Base-by-base conservation (phyloP, 352 stramenopile species). In the Saprolegnia diclina region DNA sequence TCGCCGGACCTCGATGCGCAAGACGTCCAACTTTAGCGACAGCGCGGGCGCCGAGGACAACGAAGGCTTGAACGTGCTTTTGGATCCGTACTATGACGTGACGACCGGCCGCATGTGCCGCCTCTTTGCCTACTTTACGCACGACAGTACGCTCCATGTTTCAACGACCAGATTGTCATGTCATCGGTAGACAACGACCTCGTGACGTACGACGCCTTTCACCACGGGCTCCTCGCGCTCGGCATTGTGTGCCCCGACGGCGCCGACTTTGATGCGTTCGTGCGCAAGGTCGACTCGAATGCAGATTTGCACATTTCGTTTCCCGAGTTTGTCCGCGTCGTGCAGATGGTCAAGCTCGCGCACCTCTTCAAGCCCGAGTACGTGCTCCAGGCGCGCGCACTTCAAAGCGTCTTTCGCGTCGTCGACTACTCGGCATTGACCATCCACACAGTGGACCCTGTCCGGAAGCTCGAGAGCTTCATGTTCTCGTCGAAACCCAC, bases 321-420 rank as follows among this genome's bases (percentile, higher is more conserved):
- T 71, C 76, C 88, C 22, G 86, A 95, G 62, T 95, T 95, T 73
- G 73, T 90, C 56, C 83, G 87, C 42, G 85, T 82, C n/a, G 87
- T 95, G 26, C 88, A 94, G 50, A 86, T 91, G 71, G 89, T 95
- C 68, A 95, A 95, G 71, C 65, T 94, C 50, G 86, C 86, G 18
- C 85, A 94, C 46, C 78, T 95, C 61, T 92, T 94, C 63, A 87
- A 77, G 48, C 76, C 78, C 6, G 75, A 80, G n/a, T 87, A 64
- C 40, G 7, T 22, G 11, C 19, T 40, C 18, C 44, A 73, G 35
- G 42, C 71, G 38, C 53, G 73, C 44, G 45, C 76, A 3, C 42
- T 48, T 4, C 46, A 61, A 40, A 56, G 89, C 7, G 81, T 66
- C 24, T 14, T 66, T 7, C 57, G 86, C 10, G 81, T 82, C 32